These are phyloP conservation scores for Fusarium chlamydosporum DNA, from an alignment of 2,329 filamentous ascomycete genomes.

Conservation along the genomic window DNA sequence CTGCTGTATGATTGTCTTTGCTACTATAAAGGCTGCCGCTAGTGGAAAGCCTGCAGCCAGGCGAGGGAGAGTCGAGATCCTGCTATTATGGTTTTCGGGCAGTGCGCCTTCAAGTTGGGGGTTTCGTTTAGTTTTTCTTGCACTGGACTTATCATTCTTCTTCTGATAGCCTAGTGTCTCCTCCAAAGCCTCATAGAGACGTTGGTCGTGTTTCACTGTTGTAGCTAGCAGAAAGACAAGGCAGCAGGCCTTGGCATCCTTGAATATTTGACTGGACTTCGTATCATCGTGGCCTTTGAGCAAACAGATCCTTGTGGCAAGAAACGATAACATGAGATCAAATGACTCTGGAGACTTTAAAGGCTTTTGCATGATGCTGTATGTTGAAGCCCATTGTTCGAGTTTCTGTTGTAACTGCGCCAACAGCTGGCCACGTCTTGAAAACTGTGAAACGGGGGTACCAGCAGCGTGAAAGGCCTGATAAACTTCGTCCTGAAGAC, in stretches of 20 bases:
- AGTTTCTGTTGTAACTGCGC: conserved; percentile 39
- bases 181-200: conserved; percentile 32
- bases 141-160: neutral
- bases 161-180: conserved; percentile 30
- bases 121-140: conserved; percentile 2
- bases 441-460: conserved; percentile 17
- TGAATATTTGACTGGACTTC: conserved; percentile 15
- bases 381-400: conserved; percentile 42
- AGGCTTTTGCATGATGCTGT: conserved; percentile 33
- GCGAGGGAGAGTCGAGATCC: conserved; percentile 32
- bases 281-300: conserved; percentile 19
- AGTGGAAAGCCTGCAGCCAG: conserved; percentile 45
- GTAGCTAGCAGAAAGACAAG: conserved; percentile 46
- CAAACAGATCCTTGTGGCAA: conserved; percentile 46
- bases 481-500: conserved; percentile 48
- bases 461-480: conserved; percentile 33
- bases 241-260: conserved; percentile 47
- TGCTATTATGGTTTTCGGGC: conserved; percentile 25
- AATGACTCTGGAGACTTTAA: conserved; percentile 24
- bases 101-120: neutral
- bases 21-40: conserved; percentile 44
- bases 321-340: conserved; percentile 41
- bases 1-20: conserved; percentile 31
- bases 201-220: conserved; percentile 28
- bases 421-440: conserved; percentile 26